phyloP scores from a whole-genome alignment of 2,329 filamentous ascomycete genomes.

The Biscogniauxia marginata region DNA sequence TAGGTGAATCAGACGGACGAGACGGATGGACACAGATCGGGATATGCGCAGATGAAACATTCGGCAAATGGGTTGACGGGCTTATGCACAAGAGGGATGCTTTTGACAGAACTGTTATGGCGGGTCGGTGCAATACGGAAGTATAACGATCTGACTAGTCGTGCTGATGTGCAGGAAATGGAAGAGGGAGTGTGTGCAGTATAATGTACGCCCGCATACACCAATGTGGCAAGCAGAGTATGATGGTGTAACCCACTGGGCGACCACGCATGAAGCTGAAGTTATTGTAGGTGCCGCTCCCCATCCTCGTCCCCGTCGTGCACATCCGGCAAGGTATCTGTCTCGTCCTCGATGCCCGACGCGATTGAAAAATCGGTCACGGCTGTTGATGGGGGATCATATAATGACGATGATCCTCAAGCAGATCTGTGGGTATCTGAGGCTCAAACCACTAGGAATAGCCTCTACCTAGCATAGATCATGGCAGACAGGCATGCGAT shows the following conservation, averaged over 20 bases:
- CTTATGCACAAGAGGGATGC: constrained; percentile 13
- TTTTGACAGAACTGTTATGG: constrained; percentile 1
- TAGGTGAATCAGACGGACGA: constrained; percentile 13
- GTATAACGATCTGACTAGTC: constrained; percentile 6
- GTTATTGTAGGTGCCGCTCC: not conserved
- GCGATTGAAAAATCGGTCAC: not conserved
- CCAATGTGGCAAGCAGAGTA: not conserved
- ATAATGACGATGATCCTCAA: no score
- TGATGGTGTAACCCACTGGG: not conserved
- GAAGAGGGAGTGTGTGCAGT: not conserved
- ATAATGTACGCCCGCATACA: not conserved
- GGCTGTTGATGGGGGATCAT: not conserved
- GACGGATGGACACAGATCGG: constrained; percentile 10
- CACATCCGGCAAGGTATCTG: no score
- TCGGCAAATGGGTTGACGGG: constrained; percentile 10
- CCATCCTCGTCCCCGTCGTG: not conserved
- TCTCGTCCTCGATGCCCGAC: no score
- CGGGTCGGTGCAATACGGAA: not conserved
- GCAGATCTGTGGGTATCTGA: not conserved
- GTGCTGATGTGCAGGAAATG: not conserved
- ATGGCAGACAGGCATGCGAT: not conserved
- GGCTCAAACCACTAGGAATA: not conserved
- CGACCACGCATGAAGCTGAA: not conserved
- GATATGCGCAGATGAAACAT: constrained; percentile 22
- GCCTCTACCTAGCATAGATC: not conserved